phyloP scores from a whole-genome alignment of 1,139 yeast species.

The Debaryomyces subglobosus region DNA sequence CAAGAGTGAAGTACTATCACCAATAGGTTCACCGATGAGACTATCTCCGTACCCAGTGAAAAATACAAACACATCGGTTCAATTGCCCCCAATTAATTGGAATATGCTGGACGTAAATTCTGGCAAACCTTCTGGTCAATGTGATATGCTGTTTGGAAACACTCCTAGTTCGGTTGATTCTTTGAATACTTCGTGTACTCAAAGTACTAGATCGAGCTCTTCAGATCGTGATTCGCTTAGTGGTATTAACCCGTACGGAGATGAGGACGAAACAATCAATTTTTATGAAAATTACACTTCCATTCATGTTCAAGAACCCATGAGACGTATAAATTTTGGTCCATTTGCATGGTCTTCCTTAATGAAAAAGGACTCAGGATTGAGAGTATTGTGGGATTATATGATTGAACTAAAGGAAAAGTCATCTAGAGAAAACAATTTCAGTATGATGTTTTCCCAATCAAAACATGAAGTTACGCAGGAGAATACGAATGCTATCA shows the following conservation, averaged over 20 bases:
- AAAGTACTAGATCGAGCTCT: neutral
- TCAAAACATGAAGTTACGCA: constrained; percentile 24
- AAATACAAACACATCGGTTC: neutral
- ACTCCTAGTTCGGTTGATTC: constrained; percentile 2
- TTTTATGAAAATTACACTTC: constrained; percentile 48
- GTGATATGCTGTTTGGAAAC: constrained; percentile 1
- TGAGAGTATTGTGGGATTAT: constrained; percentile 37
- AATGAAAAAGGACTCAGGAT: constrained; percentile 51
- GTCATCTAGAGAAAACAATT: constrained; percentile 24
- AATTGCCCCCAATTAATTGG: constrained; percentile 5
- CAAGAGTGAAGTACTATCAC: neutral
- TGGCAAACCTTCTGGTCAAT: neutral
- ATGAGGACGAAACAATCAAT: constrained; percentile 34
- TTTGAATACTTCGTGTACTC: neutral
- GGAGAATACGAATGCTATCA: constrained; percentile 29
- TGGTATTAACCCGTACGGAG: constrained; percentile 26
- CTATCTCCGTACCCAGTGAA: neutral
- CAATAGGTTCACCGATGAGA: neutral
- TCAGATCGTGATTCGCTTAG: neutral
- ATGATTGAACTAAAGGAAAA: constrained; percentile 23
- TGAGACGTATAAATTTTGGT: constrained; percentile 46
- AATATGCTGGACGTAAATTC: neutral
- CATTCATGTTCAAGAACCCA: constrained; percentile 37
- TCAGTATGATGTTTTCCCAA: constrained; percentile 21
- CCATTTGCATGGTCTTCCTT: constrained; percentile 53